Evolutionary conservation across 345 rosid species (phyloP).

Genomic region (Eucalyptus erythrocorys): DNA sequence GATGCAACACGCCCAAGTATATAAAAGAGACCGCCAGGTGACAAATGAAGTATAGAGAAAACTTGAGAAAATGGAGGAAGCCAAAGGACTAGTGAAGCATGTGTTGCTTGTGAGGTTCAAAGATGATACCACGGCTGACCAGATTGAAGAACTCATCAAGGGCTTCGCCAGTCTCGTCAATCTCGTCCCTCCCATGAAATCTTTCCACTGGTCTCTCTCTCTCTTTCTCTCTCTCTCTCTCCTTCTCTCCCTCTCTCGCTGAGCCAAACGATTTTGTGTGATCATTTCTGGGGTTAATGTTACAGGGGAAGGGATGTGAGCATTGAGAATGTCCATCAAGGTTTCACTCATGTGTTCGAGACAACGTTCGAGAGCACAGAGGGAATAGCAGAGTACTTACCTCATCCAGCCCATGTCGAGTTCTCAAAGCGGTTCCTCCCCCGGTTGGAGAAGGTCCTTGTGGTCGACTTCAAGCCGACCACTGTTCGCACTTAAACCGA

Average conservation of each 20-base stretch:
- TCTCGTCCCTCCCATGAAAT: slow-evolving; percentile 65
- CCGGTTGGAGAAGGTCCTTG: neutral
- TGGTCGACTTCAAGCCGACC: neutral
- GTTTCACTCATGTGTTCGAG: neutral
- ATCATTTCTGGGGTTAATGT: neutral
- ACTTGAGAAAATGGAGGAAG: neutral
- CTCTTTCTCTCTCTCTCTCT: neutral
- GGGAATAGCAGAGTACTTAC: neutral
- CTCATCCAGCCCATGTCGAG: neutral
- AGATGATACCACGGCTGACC: slow-evolving; percentile 19
- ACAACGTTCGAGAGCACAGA: neutral
- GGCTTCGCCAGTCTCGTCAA: slow-evolving; percentile 64
- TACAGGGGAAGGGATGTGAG: neutral
- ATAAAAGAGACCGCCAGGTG: neutral
- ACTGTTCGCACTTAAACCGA: neutral
- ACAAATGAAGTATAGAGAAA: neutral
- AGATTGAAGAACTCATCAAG: slow-evolving; percentile 46
- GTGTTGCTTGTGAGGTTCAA: neutral
- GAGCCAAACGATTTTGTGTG: neutral
- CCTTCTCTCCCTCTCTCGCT: neutral
- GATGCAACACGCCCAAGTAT: neutral
- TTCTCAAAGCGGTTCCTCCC: neutral
- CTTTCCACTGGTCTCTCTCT: slow-evolving; percentile 49
- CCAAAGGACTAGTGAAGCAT: neutral
- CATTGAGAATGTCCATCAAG: neutral